A percentile compares a stretch with the other conserved stretches of the same genome.
phyloP scores from a whole-genome alignment of 2,329 filamentous ascomycete species.

The Escovopsis sp. region DNA sequence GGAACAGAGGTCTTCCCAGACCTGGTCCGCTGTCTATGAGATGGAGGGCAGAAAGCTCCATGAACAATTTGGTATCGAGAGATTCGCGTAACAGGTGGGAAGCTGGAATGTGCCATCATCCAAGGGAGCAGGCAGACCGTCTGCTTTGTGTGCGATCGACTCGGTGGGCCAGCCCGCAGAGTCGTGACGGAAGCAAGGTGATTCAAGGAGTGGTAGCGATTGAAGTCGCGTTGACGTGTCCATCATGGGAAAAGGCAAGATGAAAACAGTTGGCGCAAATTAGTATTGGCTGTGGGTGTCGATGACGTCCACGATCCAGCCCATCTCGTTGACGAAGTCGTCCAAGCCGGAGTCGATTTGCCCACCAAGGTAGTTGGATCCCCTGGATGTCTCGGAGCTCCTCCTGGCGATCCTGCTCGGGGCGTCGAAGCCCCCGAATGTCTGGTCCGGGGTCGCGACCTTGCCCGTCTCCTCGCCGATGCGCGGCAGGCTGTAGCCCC shows the following conservation, averaged over 20 bases:
- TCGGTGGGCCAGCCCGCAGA: background rate
- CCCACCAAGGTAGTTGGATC: slow-evolving; percentile 16
- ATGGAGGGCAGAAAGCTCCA: too few relatives aligned
- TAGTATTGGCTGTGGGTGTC: slow-evolving; percentile 11
- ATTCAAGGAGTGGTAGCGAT: background rate
- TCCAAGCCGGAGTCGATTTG: slow-evolving; percentile 24
- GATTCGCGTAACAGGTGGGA: too few relatives aligned
- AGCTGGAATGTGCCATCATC: too few relatives aligned
- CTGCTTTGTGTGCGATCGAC: too few relatives aligned
- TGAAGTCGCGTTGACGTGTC: too few relatives aligned
- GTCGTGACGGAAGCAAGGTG: background rate
- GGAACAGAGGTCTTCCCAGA: too few relatives aligned
- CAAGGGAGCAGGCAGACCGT: too few relatives aligned
- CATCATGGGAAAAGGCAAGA: too few relatives aligned
- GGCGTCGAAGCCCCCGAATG: slow-evolving; percentile 11
- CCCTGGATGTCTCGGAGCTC: slow-evolving; percentile 8
- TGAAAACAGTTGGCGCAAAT: background rate
- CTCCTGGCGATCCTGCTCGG: slow-evolving; percentile 12
- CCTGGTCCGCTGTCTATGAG: too few relatives aligned
- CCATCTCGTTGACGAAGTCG: slow-evolving; percentile 29
- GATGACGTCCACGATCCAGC: slow-evolving; percentile 37
- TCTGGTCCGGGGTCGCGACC: slow-evolving; percentile 7
- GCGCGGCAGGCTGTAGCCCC: slow-evolving; percentile 32
- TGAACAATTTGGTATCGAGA: too few relatives aligned
- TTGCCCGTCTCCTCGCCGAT: slow-evolving; percentile 11